These are phyloP conservation scores for Saksenaea vasiformis DNA, from an alignment of 371 early-diverging fungal genomes.

Conservation along the genomic window DNA sequence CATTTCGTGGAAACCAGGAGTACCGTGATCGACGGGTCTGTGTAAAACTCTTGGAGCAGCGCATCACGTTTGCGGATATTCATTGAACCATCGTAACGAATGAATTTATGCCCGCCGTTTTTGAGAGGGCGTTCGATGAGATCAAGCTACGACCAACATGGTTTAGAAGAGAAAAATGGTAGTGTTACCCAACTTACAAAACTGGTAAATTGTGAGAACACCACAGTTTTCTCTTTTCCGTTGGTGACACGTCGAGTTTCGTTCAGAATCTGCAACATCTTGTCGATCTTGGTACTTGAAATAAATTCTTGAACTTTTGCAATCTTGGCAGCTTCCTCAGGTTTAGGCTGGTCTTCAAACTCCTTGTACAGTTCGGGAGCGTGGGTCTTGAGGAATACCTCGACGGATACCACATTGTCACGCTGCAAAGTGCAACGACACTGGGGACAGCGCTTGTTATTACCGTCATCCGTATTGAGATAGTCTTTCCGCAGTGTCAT, in stretches of 20 bases:
- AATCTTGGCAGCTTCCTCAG: not conserved
- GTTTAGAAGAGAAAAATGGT: not conserved
- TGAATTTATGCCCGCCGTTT: conserved; percentile 28
- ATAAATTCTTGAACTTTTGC: conserved; percentile 15
- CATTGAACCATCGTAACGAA: conserved; percentile 57
- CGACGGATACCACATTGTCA: conserved; percentile 19
- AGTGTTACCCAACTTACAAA: conserved; percentile 1
- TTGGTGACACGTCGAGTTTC: conserved; percentile 26
- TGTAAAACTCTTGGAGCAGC: conserved; percentile 45
- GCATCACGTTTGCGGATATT: conserved; percentile 34
- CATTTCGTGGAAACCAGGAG: conserved; percentile 68
- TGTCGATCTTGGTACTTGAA: conserved; percentile 54
- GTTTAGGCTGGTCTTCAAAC: conserved; percentile 6
- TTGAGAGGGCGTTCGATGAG: conserved; percentile 67
- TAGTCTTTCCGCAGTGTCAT: conserved; percentile 14
- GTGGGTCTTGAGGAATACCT: conserved; percentile 31
- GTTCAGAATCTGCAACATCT: conserved; percentile 49
- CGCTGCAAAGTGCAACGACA: conserved; percentile 37
- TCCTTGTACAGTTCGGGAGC: conserved; percentile 27
- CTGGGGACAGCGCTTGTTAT: conserved; percentile 37
- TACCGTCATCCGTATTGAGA: conserved; percentile 18
- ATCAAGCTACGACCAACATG: conserved; percentile 42
- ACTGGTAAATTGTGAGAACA: conserved; percentile 80
- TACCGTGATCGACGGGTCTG: conserved; percentile 50
- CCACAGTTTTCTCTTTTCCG: conserved; percentile 68